Evolutionary conservation across 1,284 basidiomycete species (phyloP).

Genomic region (Cutaneotrichosporon cavernicola): DNA sequence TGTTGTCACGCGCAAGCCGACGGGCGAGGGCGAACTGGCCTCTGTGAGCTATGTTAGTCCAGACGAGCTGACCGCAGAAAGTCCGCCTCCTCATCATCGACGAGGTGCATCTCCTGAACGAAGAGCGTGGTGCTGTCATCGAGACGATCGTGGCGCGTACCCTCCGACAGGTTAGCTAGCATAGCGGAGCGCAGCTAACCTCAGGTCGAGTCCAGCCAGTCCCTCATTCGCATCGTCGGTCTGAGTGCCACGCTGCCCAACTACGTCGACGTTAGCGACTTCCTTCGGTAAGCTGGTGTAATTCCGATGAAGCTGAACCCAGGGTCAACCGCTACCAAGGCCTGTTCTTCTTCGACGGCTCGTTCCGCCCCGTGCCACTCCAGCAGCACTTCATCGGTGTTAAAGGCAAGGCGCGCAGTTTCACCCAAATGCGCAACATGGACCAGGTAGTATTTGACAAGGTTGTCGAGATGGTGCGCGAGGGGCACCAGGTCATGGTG

Average conservation of each 20-base stretch:
- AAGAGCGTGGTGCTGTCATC: conserved; percentile 97
- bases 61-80: conserved; percentile 59
- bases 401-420: conserved; percentile 81
- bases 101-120: conserved; percentile 95
- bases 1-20: conserved; percentile 95
- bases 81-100: conserved; percentile 96
- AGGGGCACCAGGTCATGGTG: conserved; percentile 98
- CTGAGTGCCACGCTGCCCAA: conserved; percentile 98
- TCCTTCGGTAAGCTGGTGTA: conserved; percentile 64
- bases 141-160: conserved; percentile 98
- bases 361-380: conserved; percentile 93
- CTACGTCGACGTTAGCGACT: conserved; percentile 95
- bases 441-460: conserved; percentile 90
- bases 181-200: conserved; percentile 6
- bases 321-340: conserved; percentile 87
- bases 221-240: conserved; percentile 95
- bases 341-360: conserved; percentile 98
- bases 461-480: conserved; percentile 66
- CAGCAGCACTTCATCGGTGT: conserved; percentile 98
- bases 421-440: conserved; percentile 76
- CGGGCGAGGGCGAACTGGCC: conserved; percentile 91
- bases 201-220: conserved; percentile 93
- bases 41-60: conserved; percentile 60
- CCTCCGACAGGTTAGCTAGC: conserved; percentile 69
- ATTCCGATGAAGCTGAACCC: conserved; percentile 12